phyloP scores from a whole-genome alignment of 108 stramenopile species.

The Schizochytrium sp. region DNA sequence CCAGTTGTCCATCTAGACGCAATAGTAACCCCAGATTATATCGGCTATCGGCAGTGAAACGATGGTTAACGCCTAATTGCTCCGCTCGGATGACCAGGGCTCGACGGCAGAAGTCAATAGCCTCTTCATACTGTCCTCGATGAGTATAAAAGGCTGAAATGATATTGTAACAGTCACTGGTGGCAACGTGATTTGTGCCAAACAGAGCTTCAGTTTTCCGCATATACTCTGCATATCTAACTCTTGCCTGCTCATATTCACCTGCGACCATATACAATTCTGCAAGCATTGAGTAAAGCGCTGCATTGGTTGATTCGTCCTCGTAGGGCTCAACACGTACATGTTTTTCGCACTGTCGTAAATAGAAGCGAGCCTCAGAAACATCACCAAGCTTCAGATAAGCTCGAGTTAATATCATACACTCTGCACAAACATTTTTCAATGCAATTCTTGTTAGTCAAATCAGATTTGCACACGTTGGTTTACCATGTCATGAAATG shows the following conservation, averaged over 20 bases:
- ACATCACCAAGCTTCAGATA: slow-evolving; percentile 24
- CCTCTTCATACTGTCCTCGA: background rate
- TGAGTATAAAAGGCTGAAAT: slow-evolving; percentile 45
- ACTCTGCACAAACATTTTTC: background rate
- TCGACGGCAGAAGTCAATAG: slow-evolving; percentile 28
- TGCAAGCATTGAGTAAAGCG: slow-evolving; percentile 25
- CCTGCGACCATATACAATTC: background rate
- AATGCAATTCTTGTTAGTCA: background rate
- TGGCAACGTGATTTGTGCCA: slow-evolving; percentile 40
- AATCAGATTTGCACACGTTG: background rate
- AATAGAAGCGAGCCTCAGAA: slow-evolving; percentile 54
- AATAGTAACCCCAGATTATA: slow-evolving; percentile 37
- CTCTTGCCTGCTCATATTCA: slow-evolving; percentile 10
- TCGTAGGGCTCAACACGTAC: slow-evolving; percentile 37
- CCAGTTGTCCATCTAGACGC: background rate
- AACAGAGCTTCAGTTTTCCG: background rate
- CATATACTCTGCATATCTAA: slow-evolving; percentile 43
- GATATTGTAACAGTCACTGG: slow-evolving; percentile 52
- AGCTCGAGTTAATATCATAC: slow-evolving; percentile 37
- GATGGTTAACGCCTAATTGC: slow-evolving; percentile 20
- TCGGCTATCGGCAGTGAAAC: slow-evolving; percentile 43
- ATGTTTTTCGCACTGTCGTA: background rate
- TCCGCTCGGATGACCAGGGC: slow-evolving; percentile 6
- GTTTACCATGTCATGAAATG: background rate
- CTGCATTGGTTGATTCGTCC: slow-evolving; percentile 15